These are phyloP conservation scores for Ophiostoma sp. DNA, from an alignment of 2,329 filamentous ascomycete species.

Conservation along the genomic window DNA sequence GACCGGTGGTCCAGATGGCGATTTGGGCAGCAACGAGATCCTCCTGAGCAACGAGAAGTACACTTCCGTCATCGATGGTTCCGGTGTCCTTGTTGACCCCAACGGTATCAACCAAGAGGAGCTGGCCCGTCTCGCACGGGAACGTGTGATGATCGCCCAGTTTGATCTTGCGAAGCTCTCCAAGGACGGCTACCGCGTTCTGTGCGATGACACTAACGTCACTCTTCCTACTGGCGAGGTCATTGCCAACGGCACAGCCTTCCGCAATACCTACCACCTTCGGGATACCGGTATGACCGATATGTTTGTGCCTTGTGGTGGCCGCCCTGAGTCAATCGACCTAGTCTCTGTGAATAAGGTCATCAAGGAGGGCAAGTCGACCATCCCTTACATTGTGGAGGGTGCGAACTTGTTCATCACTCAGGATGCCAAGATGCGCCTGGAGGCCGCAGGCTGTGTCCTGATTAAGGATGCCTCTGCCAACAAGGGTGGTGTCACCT, in stretches of 20 bases:
- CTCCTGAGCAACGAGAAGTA: conserved; percentile 94
- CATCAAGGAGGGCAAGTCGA: conserved; percentile 81
- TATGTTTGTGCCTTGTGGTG: conserved; percentile 91
- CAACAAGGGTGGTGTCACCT: conserved; percentile 98
- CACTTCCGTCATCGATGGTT: conserved; percentile 89
- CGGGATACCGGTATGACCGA: conserved; percentile 73
- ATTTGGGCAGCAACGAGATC: conserved; percentile 96
- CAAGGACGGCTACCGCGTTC: conserved; percentile 78
- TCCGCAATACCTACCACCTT: conserved; percentile 97
- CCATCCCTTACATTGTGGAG: conserved; percentile 92
- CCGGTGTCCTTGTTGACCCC: conserved; percentile 89
- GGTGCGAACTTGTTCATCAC: conserved; percentile 96
- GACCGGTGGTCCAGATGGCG: conserved; percentile 93
- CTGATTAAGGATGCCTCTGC: conserved; percentile 97
- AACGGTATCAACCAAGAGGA: conserved; percentile 82
- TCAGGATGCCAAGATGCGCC: conserved; percentile 90
- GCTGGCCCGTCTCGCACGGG: conserved; percentile 75
- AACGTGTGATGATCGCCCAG: conserved; percentile 80
- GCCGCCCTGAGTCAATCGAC: conserved; percentile 93
- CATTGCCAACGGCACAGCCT: conserved; percentile 83
- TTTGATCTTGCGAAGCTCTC: conserved; percentile 85
- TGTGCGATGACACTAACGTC: conserved; percentile 85
- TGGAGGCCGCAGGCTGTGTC: conserved; percentile 91
- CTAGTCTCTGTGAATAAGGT: conserved; percentile 79
- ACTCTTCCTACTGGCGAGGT: conserved; percentile 83